Percentiles rank a stretch among this genome's conserved stretches.
These are phyloP conservation scores for Fusarium sp. DNA, from an alignment of 2,329 filamentous ascomycete species.

Conservation along the genomic window DNA sequence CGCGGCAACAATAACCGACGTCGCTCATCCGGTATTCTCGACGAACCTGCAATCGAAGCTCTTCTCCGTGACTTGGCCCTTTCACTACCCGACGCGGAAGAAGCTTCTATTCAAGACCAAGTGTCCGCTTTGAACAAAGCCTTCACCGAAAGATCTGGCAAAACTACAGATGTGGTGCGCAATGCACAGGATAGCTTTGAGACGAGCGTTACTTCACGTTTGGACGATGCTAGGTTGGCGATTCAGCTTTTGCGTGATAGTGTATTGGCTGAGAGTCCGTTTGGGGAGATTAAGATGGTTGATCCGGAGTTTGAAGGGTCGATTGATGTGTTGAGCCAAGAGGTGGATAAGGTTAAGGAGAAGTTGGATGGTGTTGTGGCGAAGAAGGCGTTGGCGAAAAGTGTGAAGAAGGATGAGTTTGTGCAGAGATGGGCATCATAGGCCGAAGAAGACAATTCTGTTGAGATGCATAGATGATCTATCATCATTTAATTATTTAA, in stretches of 20 bases:
- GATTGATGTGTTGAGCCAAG: slow-evolving; percentile 57
- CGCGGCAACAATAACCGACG: slow-evolving; percentile 34
- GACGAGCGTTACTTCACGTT: slow-evolving; percentile 49
- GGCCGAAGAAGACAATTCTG: rapidly evolving
- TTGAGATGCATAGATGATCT: background rate
- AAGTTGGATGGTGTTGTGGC: slow-evolving; percentile 53
- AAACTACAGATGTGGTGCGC: slow-evolving; percentile 55
- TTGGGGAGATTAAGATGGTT: slow-evolving; percentile 57
- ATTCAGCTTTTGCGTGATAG: slow-evolving; percentile 62
- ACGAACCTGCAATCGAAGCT: slow-evolving; percentile 55
- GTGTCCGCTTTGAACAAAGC: slow-evolving; percentile 48
- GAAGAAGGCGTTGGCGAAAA: slow-evolving; percentile 50
- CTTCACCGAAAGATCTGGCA: slow-evolving; percentile 53
- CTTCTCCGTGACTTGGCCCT: slow-evolving; percentile 61
- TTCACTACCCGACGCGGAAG: slow-evolving; percentile 49
- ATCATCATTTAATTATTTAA: background rate
- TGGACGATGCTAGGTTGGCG: slow-evolving; percentile 60
- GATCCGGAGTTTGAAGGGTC: slow-evolving; percentile 64
- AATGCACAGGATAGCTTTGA: slow-evolving; percentile 64
- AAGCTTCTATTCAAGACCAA: slow-evolving; percentile 37
- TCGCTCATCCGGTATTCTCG: slow-evolving; percentile 51
- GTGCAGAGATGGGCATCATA: slow-evolving; percentile 46
- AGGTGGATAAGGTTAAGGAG: slow-evolving; percentile 54
- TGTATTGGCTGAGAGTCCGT: slow-evolving; percentile 63
- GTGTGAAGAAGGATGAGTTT: slow-evolving; percentile 61